Percentiles rank a stretch among this genome's conserved stretches.
Evolutionary conservation across 768 basidiomycete genomes (phyloP).

Genomic region (Daedaleopsis nitida): DNA sequence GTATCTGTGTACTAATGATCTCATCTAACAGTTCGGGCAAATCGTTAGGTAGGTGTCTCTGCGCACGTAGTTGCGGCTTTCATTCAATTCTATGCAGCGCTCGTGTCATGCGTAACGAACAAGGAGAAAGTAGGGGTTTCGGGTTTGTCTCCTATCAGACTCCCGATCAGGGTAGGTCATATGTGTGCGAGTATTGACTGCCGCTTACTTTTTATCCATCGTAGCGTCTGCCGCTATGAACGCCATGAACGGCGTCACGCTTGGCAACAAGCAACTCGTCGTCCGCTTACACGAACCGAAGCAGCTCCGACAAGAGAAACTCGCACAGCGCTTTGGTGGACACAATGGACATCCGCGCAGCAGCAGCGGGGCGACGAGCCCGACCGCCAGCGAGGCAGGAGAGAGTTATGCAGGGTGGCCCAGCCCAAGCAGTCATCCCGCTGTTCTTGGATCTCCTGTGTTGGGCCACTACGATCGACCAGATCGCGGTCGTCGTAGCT

Average conservation of each 20-base stretch:
- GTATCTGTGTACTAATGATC: conserved; percentile 5
- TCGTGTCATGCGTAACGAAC: conserved; percentile 89
- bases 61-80: neutral
- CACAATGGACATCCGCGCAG: conserved; percentile 80
- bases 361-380: conserved; percentile 84
- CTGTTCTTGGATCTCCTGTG: conserved; percentile 58
- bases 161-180: conserved; percentile 70
- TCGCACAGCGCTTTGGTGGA: conserved; percentile 76
- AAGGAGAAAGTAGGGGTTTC: conserved; percentile 80
- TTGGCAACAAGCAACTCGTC: conserved; percentile 78
- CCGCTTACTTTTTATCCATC: neutral
- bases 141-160: conserved; percentile 89
- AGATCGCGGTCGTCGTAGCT: conserved; percentile 73
- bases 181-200: neutral
- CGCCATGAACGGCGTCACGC: conserved; percentile 73
- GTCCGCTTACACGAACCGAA: conserved; percentile 92
- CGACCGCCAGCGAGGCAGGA: conserved; percentile 79
- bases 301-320: conserved; percentile 86
- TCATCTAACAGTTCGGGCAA: conserved; percentile 68
- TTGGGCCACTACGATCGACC: conserved; percentile 52
- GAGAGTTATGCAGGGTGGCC: conserved; percentile 75
- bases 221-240: conserved; percentile 73
- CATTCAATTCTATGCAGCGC: conserved; percentile 51
- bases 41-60: conserved; percentile 71
- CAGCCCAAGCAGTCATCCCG: conserved; percentile 64